phyloP scores from a whole-genome alignment of 2,329 filamentous ascomycete genomes.

The Colletotrichum navitas region DNA sequence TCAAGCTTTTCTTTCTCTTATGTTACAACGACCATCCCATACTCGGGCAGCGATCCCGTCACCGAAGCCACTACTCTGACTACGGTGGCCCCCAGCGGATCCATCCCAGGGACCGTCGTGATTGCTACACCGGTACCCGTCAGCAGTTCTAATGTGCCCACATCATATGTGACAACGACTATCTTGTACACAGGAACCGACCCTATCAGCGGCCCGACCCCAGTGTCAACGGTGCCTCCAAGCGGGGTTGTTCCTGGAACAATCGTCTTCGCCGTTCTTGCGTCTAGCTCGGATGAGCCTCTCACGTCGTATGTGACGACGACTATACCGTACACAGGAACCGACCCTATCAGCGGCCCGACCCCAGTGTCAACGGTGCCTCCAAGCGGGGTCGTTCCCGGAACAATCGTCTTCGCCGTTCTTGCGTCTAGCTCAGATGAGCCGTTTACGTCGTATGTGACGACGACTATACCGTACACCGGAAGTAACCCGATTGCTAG shows the following conservation, averaged over 20 bases:
- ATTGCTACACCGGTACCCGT: background rate
- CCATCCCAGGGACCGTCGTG: background rate
- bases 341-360: background rate
- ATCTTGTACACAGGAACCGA: constrained; percentile 17
- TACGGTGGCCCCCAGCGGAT: background rate
- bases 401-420: constrained; percentile 14
- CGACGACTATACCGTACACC: constrained; percentile 18
- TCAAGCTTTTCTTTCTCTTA: background rate
- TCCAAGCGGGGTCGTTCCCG: constrained; percentile 26
- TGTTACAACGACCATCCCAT: constrained; percentile 9
- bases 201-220: background rate
- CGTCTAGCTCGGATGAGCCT: background rate
- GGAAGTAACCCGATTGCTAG: background rate
- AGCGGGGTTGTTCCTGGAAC: constrained; percentile 32
- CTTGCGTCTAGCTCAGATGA: background rate
- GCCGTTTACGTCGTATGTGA: background rate
- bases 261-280: background rate
- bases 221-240: constrained; percentile 23
- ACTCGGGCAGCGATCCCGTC: constrained; percentile 1
- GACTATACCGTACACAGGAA: constrained; percentile 15
- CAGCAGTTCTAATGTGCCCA: background rate
- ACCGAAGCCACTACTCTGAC: background rate
- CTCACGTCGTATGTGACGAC: constrained; percentile 6
- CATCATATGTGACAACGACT: constrained; percentile 14
- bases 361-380: constrained; percentile 18